Base-by-base conservation (phyloP, 78 protist genomes). In the Polysphondylium violaceum region DNA sequence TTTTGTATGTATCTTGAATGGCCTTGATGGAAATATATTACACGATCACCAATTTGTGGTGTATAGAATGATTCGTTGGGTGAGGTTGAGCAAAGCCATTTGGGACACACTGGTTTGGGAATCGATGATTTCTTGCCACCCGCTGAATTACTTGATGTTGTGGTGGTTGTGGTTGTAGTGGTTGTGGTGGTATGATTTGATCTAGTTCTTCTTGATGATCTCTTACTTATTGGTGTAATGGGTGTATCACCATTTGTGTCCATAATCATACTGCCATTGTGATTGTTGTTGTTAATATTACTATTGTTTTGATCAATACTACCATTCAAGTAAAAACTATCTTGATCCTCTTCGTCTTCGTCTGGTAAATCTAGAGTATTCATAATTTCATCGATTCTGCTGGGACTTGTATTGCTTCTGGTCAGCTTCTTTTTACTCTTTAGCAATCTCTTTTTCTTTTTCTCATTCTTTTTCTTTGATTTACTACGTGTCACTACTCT, bases 1-100 rank as follows among this genome's bases (percentile, higher is more conserved):
- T 41, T 87, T 16, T 87, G 81, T 21, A 76, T 40, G 40, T 87
- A 87, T 21, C 63, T 72, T 36, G 29, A 27, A 43, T 87, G 85
- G n/a, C 93, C 93, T 65, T 76, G 93, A 41, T 63, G 51, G 44
- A 87, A 87, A 53, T 74, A 74, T n/a, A 68, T 38, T 11, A 87
- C 81, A 27, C 9, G 33, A 68, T 87, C 93, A 31, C 86, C 86
- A 65, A 87, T 61, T 25, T 83, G 91, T 29, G 91, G 91, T 38
- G 79, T 21, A 51, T 83, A 83, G 1, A 58, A 83, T 40, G 91
- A 27, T 40, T 79, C 89, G 19, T 50, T 16, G 0, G 77, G 43
- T 17, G 44, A 33, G 0, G 74, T 67, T 29, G 56, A 43, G 19
- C 55, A 41, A 56, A 83, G 27, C 91, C 91, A 83, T 69, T 83